These are phyloP conservation scores for Aspergillus nidulans DNA, from an alignment of 495 filamentous ascomycete genomes.

Conservation along the genomic window DNA sequence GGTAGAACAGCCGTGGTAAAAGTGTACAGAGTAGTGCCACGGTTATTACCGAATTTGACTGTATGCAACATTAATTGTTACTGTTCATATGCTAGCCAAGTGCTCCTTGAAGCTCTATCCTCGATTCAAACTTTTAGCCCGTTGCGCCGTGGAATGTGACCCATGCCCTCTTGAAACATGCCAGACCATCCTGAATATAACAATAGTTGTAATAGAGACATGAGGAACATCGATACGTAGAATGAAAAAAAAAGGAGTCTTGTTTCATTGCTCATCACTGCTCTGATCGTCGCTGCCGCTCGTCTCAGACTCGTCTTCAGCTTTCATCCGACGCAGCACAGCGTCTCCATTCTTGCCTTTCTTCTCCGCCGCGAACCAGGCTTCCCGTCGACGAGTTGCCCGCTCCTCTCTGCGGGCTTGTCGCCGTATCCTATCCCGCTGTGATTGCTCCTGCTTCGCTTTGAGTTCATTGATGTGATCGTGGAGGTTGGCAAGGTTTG, in stretches of 20 bases:
- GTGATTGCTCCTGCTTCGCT: constrained; percentile 34
- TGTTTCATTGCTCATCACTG: constrained; percentile 27
- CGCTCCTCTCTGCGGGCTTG: constrained; percentile 42
- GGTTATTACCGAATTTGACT: not conserved
- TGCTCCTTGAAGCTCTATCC: not conserved
- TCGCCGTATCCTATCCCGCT: constrained; percentile 31
- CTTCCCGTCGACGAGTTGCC: constrained; percentile 35
- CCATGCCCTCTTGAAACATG: constrained; percentile 3
- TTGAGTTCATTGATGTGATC: constrained; percentile 42
- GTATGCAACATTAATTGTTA: not conserved
- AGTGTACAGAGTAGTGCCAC: not conserved
- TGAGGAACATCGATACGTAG: no score
- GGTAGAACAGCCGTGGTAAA: not conserved
- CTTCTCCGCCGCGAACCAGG: constrained; percentile 45
- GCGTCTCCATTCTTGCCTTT: constrained; percentile 43
- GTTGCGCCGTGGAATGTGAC: constrained; percentile 1
- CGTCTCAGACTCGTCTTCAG: constrained; percentile 30
- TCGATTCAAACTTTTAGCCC: not conserved
- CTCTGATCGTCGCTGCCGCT: constrained; percentile 39
- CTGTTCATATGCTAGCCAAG: not conserved
- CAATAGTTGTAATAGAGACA: not conserved
- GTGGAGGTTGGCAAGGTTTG: constrained; percentile 33
- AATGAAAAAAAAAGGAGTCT: not conserved
- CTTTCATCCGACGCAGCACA: constrained; percentile 33
- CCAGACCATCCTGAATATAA: not conserved